These are phyloP conservation scores for Populus trichocarpa DNA, from an alignment of 441 rosid genomes.

Conservation along the genomic window DNA sequence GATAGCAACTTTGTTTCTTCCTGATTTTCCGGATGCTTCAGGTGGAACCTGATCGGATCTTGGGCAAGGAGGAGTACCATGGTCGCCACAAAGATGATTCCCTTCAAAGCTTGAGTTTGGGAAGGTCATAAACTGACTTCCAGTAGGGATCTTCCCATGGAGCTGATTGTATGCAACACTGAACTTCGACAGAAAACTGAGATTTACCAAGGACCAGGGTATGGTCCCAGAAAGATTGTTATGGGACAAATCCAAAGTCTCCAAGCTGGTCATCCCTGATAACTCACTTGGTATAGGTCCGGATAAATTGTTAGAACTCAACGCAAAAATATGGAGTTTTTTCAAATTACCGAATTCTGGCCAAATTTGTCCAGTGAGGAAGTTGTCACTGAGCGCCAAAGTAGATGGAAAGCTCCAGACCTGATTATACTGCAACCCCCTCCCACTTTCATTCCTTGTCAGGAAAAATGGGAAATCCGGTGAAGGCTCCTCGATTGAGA, in stretches of 20 bases:
- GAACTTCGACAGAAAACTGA: slow-evolving; percentile 66
- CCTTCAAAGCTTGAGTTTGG: slow-evolving; percentile 83
- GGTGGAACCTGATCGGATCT: slow-evolving; percentile 3
- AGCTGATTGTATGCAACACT: slow-evolving; percentile 67
- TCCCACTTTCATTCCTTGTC: slow-evolving; percentile 49
- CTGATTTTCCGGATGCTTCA: slow-evolving; percentile 18
- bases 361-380: slow-evolving; percentile 67
- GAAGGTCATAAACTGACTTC: slow-evolving; percentile 69
- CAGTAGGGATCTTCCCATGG: slow-evolving; percentile 53
- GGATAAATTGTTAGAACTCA: slow-evolving; percentile 47
- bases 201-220: slow-evolving; percentile 50
- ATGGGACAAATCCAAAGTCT: slow-evolving; percentile 62
- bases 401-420: slow-evolving; percentile 68
- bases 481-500: slow-evolving; percentile 55
- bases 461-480: slow-evolving; percentile 66
- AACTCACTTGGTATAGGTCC: slow-evolving; percentile 59
- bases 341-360: slow-evolving; percentile 65
- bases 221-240: slow-evolving; percentile 59
- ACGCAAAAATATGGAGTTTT: slow-evolving; percentile 60
- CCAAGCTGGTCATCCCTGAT: slow-evolving; percentile 75
- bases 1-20: slow-evolving; percentile 28
- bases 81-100: slow-evolving; percentile 74
- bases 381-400: slow-evolving; percentile 53
- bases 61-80: slow-evolving; percentile 33
- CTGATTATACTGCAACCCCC: slow-evolving; percentile 70